A percentile compares a stretch with the other conserved stretches of the same genome.
Conservation (phyloP, 2,329 filamentous ascomycete species). For the Epicoccum nigrum region DNA sequence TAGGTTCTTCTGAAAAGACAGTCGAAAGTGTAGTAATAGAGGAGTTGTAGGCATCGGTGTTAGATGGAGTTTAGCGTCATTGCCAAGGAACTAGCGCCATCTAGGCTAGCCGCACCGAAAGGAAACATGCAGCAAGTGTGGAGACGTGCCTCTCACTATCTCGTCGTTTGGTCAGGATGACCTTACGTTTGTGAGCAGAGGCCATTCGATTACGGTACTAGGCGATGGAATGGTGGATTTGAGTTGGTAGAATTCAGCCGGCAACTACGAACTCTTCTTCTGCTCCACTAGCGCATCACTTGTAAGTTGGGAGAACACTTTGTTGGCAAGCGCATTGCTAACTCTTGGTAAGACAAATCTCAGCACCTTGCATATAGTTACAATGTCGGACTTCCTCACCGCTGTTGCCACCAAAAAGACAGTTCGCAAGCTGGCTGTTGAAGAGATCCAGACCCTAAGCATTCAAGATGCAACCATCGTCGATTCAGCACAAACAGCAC, state of each 20-base stretch:
- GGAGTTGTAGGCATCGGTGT: conserved; percentile 31
- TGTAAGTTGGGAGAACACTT: not conserved
- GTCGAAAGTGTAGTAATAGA: conserved; percentile 20
- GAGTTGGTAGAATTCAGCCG: too few species aligned
- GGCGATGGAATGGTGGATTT: not conserved
- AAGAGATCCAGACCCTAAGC: conserved; percentile 20
- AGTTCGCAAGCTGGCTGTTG: conserved; percentile 23
- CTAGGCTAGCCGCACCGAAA: conserved; percentile 32
- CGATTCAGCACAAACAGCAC: conserved; percentile 54
- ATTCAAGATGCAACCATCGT: conserved; percentile 24
- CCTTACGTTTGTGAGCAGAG: not conserved
- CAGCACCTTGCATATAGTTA: not conserved
- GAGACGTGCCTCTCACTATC: not conserved
- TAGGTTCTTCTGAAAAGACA: conserved; percentile 9
- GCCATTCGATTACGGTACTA: not conserved
- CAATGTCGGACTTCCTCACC: conserved; percentile 58
- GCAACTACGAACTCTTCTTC: too few species aligned
- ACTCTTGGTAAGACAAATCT: not conserved
- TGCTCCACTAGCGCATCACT: not conserved
- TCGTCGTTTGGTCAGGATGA: too few species aligned
- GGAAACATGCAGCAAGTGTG: conserved; percentile 8
- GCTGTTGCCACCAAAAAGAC: conserved; percentile 52
- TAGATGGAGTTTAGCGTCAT: conserved; percentile 22
- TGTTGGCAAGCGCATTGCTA: not conserved
- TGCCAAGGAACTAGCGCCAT: conserved; percentile 33